These are phyloP conservation scores for Globisporangium cystogenes DNA, from an alignment of 352 stramenopile genomes.

Conservation along the genomic window DNA sequence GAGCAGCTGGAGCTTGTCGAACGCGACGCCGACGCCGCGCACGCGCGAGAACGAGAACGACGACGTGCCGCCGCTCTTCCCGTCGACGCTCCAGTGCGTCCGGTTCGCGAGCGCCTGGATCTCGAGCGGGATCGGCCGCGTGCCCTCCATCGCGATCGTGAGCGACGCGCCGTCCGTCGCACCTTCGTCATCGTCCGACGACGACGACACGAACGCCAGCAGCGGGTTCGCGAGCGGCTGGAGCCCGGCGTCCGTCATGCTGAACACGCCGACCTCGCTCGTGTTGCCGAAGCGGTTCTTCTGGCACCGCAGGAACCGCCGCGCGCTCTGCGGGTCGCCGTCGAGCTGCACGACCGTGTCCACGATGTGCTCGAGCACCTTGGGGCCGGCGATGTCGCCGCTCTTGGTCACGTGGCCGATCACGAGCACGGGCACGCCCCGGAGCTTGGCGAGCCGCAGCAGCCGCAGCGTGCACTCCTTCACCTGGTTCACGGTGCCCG, in stretches of 20 bases:
- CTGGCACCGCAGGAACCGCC: slow-evolving; percentile 89
- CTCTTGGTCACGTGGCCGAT: slow-evolving; percentile 97
- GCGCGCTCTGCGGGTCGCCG: slow-evolving; percentile 74
- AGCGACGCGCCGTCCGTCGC: slow-evolving; percentile 80
- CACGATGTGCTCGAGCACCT: slow-evolving; percentile 88
- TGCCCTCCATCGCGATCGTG: slow-evolving; percentile 92
- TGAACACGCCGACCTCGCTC: slow-evolving; percentile 95
- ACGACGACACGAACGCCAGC: slow-evolving; percentile 69
- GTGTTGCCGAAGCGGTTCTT: slow-evolving; percentile 97
- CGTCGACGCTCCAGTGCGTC: slow-evolving; percentile 35
- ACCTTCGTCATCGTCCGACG: slow-evolving; percentile 6
- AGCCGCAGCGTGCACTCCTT: slow-evolving; percentile 94
- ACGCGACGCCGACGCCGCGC: slow-evolving; percentile 72
- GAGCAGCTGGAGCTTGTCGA: slow-evolving; percentile 90
- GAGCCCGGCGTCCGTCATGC: slow-evolving; percentile 88
- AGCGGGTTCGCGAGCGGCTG: slow-evolving; percentile 74
- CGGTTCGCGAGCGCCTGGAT: slow-evolving; percentile 90
- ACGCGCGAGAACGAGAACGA: slow-evolving; percentile 56
- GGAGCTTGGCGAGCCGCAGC: slow-evolving; percentile 91
- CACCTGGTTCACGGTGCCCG: slow-evolving; percentile 91
- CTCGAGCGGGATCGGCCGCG: slow-evolving; percentile 91
- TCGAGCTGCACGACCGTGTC: slow-evolving; percentile 97
- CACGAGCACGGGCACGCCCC: slow-evolving; percentile 89
- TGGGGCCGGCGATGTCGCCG: slow-evolving; percentile 94
- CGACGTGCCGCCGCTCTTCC: slow-evolving; percentile 10